These are phyloP conservation scores for Blastocystis sp. DNA, from an alignment of 352 stramenopile genomes.

Conservation along the genomic window DNA sequence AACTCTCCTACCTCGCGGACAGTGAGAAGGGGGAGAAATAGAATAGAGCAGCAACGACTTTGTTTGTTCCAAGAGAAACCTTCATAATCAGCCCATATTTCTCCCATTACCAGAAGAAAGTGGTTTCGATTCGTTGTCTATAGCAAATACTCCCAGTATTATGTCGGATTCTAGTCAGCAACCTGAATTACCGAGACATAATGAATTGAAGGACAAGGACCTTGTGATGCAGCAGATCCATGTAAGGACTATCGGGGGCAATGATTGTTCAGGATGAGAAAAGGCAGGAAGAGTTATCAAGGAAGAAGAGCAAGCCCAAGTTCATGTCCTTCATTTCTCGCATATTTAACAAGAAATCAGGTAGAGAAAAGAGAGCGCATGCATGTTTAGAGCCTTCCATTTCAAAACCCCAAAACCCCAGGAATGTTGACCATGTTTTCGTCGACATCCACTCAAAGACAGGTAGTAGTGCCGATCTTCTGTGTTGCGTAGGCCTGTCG, in stretches of 20 bases:
- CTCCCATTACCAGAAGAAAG: too few species aligned
- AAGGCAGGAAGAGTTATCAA: not conserved
- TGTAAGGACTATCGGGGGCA: not conserved
- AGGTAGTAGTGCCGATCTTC: not conserved
- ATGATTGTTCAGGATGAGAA: constrained; percentile 17
- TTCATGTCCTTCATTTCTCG: not conserved
- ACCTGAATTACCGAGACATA: not conserved
- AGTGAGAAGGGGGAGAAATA: not conserved
- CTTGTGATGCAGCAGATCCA: not conserved
- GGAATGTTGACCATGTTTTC: constrained; percentile 20
- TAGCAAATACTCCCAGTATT: too few species aligned
- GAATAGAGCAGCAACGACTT: not conserved
- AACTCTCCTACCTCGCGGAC: constrained; percentile 5
- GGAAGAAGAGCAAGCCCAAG: constrained; percentile 18
- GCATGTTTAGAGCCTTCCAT: constrained; percentile 30
- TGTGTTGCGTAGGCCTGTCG: constrained; percentile 72
- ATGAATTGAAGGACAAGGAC: not conserved
- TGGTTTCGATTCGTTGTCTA: too few species aligned
- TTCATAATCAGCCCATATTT: too few species aligned
- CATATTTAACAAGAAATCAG: not conserved
- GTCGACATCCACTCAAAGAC: constrained; percentile 38
- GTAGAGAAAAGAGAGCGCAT: not conserved
- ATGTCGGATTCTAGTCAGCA: not conserved
- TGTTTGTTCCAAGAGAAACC: not conserved
- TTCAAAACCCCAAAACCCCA: constrained; percentile 33